phyloP scores from a whole-genome alignment of 768 basidiomycete genomes.

The Leucocoprinus leucothites region DNA sequence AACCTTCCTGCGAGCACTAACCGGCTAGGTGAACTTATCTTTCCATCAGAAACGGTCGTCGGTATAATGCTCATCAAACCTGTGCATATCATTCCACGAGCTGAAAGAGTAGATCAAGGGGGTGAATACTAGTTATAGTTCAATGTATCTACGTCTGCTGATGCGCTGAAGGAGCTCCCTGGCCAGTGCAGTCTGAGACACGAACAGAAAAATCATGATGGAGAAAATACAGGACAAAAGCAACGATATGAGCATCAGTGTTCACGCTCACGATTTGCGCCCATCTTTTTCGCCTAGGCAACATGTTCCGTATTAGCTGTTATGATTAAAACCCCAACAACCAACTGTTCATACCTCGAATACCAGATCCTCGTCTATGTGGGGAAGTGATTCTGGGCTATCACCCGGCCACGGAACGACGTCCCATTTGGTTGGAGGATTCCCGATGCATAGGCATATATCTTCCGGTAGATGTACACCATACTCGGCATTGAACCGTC shows the following conservation, averaged over 20 bases:
- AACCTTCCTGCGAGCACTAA: too few species aligned
- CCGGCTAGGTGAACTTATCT: neutral
- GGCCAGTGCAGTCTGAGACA: slow-evolving; percentile 2
- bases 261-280: slow-evolving; percentile 6
- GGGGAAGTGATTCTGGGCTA: slow-evolving; percentile 54
- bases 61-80: neutral
- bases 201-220: neutral
- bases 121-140: neutral
- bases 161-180: neutral
- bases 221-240: neutral
- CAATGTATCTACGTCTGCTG: neutral
- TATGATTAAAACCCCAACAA: neutral
- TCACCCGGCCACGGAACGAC: slow-evolving; percentile 58
- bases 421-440: slow-evolving; percentile 72
- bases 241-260: neutral
- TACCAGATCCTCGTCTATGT: slow-evolving; percentile 58
- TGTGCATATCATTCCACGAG: neutral
- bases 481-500: slow-evolving; percentile 69
- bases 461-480: slow-evolving; percentile 76
- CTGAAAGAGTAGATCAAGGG: neutral
- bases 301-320: neutral
- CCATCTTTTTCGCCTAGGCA: slow-evolving; percentile 23
- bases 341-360: slow-evolving; percentile 37
- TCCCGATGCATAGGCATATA: slow-evolving; percentile 73
- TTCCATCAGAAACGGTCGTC: neutral